These are phyloP conservation scores for Yamadazyma taylorii DNA, from an alignment of 1,139 yeast genomes.

Conservation along the genomic window DNA sequence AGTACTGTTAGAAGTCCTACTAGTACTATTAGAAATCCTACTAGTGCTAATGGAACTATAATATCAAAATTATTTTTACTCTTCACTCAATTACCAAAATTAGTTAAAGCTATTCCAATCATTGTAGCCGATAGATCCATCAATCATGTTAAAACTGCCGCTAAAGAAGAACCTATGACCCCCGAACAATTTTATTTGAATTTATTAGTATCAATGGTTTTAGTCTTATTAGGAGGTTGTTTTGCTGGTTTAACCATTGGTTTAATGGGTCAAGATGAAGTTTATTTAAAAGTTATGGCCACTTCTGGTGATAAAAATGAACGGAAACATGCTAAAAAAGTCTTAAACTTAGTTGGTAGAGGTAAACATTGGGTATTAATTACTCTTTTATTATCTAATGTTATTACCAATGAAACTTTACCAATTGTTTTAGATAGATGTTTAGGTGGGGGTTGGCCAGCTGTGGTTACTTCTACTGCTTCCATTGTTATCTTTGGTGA, in stretches of 20 bases:
- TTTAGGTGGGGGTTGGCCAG: conserved; percentile 97
- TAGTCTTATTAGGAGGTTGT: conserved; percentile 89
- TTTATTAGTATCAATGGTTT: conserved; percentile 56
- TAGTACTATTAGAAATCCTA: too few relatives aligned
- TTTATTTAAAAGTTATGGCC: conserved; percentile 72
- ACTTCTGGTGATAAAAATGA: conserved; percentile 60
- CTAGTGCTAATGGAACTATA: conserved; percentile 1
- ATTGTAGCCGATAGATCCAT: conserved; percentile 11
- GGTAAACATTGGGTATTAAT: conserved; percentile 99
- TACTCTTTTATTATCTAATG: conserved; percentile 80
- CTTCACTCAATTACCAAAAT: conserved; percentile 26
- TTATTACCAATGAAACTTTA: conserved; percentile 90
- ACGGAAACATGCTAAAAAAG: conserved; percentile 70
- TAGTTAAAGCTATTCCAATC: conserved; percentile 29
- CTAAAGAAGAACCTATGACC: conserved; percentile 24
- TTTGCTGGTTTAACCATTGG: conserved; percentile 96
- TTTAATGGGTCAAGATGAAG: conserved; percentile 97
- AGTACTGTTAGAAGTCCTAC: too few relatives aligned
- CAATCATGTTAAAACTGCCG: conserved; percentile 16
- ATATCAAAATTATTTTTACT: conserved; percentile 16
- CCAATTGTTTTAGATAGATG: conserved; percentile 93
- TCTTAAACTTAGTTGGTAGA: conserved; percentile 65
- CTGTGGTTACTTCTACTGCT: conserved; percentile 89
- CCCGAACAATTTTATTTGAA: conserved; percentile 52
- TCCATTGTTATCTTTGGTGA: conserved; percentile 95